Evolutionary conservation across 306 rosid species (phyloP).

Genomic region (Vigna hirtella): DNA sequence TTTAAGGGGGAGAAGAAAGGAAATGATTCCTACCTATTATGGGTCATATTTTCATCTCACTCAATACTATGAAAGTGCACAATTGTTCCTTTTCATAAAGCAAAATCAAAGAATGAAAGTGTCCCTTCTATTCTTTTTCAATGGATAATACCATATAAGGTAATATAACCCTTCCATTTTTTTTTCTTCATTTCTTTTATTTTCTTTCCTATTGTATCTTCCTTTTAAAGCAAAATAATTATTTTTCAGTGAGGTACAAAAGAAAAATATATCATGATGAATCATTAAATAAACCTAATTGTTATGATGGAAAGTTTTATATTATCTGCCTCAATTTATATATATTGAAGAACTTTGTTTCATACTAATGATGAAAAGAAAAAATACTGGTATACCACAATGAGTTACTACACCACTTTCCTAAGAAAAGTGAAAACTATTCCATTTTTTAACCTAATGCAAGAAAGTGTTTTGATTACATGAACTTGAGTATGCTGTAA

Average conservation of each 20-base stretch:
- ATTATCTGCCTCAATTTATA: too few species aligned
- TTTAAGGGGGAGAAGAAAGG: background rate
- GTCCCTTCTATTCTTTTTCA: background rate
- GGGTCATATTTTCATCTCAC: background rate
- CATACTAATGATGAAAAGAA: too few species aligned
- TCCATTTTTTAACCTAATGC: background rate
- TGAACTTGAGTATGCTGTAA: background rate
- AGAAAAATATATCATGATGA: background rate
- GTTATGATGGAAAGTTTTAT: too few species aligned
- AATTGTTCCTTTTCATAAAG: background rate
- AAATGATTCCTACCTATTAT: background rate
- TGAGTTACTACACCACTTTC: background rate
- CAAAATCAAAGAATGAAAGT: background rate
- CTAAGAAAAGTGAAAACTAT: background rate
- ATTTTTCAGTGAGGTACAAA: too few species aligned
- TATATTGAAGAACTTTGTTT: too few species aligned
- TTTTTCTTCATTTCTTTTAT: background rate
- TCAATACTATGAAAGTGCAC: background rate
- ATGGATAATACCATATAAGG: background rate
- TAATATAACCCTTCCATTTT: background rate
- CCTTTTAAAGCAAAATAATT: too few species aligned
- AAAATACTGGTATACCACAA: background rate
- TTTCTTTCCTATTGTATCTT: background rate
- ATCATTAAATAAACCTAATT: background rate
- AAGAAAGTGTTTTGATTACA: background rate